phyloP scores from a whole-genome alignment of 2,329 filamentous ascomycete genomes.

The Xylariaceae sp. region DNA sequence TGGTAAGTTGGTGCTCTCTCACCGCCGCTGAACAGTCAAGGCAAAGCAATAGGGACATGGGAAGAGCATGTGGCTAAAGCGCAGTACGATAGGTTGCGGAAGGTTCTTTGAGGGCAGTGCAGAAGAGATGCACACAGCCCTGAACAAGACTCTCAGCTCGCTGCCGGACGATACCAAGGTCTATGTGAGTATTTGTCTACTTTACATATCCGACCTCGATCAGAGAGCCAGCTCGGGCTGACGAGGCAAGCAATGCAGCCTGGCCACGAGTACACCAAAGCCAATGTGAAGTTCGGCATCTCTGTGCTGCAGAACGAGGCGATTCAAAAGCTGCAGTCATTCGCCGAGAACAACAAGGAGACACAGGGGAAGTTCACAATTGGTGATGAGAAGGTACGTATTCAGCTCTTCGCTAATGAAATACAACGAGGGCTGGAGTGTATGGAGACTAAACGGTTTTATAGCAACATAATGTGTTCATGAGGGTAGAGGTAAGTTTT shows the following conservation, averaged over 20 bases:
- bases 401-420: not conserved
- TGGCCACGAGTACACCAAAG: slow-evolving; percentile 97
- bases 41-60: not conserved
- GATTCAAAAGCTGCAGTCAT: slow-evolving; percentile 77
- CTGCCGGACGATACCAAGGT: slow-evolving; percentile 91
- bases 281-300: slow-evolving; percentile 87
- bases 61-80: slow-evolving; percentile 10
- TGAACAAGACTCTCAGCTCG: slow-evolving; percentile 82
- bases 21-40: not conserved
- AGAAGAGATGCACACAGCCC: slow-evolving; percentile 87
- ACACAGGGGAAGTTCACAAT: slow-evolving; percentile 97
- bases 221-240: not conserved
- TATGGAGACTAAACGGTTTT: slow-evolving; percentile 15
- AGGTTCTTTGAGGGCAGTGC: slow-evolving; percentile 94
- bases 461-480: slow-evolving; percentile 93
- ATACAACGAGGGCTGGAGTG: no score
- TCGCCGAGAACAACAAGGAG: slow-evolving; percentile 79
- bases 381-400: slow-evolving; percentile 86
- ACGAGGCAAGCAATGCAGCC: slow-evolving; percentile 58
- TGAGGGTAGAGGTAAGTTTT: slow-evolving; percentile 76
- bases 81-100: slow-evolving; percentile 71
- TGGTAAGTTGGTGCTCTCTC: slow-evolving; percentile 55
- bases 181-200: slow-evolving; percentile 64
- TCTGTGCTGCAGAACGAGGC: slow-evolving; percentile 77
- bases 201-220: not conserved